Percentiles rank a stretch among this genome's conserved stretches.
phyloP scores from a whole-genome alignment of 2,329 filamentous ascomycete species.

The Exophiala aquamarina region DNA sequence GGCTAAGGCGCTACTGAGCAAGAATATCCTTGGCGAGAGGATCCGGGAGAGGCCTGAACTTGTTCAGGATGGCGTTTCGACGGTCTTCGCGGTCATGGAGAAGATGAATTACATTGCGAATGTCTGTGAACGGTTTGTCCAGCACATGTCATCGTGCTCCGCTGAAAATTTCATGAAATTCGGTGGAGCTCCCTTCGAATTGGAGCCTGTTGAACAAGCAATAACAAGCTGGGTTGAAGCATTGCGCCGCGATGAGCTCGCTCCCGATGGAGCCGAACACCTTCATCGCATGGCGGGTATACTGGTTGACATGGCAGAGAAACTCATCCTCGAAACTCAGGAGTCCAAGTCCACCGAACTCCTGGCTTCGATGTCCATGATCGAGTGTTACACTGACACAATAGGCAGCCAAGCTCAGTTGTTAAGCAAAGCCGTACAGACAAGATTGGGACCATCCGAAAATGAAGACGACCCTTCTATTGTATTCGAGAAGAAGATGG shows the following conservation, averaged over 20 bases:
- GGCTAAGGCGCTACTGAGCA: slow-evolving; percentile 82
- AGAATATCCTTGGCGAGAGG: slow-evolving; percentile 75
- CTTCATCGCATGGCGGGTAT: slow-evolving; percentile 81
- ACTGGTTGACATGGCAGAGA: slow-evolving; percentile 80
- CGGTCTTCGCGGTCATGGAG: slow-evolving; percentile 77
- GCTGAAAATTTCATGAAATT: slow-evolving; percentile 76
- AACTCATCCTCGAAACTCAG: slow-evolving; percentile 68
- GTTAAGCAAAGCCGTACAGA: slow-evolving; percentile 65
- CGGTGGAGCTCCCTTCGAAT: slow-evolving; percentile 77
- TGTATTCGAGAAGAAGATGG: slow-evolving; percentile 69
- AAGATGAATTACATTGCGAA: slow-evolving; percentile 80
- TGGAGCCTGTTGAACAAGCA: slow-evolving; percentile 87
- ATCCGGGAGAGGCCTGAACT: slow-evolving; percentile 68
- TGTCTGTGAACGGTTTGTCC: slow-evolving; percentile 63
- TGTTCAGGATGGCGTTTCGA: slow-evolving; percentile 72
- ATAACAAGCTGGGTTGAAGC: slow-evolving; percentile 87
- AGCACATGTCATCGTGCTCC: slow-evolving; percentile 73
- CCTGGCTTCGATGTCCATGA: slow-evolving; percentile 72
- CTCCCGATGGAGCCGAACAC: slow-evolving; percentile 76
- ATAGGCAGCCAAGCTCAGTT: slow-evolving; percentile 65
- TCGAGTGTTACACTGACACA: slow-evolving; percentile 80
- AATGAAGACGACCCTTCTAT: slow-evolving; percentile 70
- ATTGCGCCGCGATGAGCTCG: slow-evolving; percentile 78
- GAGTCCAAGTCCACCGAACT: slow-evolving; percentile 76
- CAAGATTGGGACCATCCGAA: slow-evolving; percentile 55